A percentile compares a stretch with the other conserved stretches of the same genome.
phyloP scores from a whole-genome alignment of 331 rosid species.

The Malus hybrid region DNA sequence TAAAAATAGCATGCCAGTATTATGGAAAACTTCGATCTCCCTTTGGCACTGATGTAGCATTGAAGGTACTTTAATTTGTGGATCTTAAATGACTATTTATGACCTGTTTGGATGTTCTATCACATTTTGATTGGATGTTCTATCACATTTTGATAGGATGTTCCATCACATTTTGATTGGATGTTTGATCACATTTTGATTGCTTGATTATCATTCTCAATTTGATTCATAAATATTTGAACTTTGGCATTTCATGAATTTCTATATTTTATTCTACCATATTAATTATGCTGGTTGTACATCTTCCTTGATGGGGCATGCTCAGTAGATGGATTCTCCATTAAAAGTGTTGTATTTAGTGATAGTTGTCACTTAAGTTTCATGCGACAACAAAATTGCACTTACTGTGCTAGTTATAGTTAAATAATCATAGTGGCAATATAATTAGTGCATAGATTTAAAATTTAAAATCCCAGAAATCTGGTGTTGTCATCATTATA shows the following conservation, averaged over 20 bases:
- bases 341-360: neutral
- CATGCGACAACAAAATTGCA: neutral
- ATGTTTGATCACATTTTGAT: neutral
- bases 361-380: neutral
- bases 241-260: neutral
- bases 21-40: conserved; percentile 33
- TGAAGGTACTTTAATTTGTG: conserved; percentile 13
- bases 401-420: neutral
- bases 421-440: neutral
- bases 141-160: neutral
- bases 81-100: neutral
- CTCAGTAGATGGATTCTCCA: neutral
- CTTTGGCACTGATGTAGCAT: conserved; percentile 19
- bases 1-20: conserved; percentile 16
- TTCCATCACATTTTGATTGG: too few species aligned
- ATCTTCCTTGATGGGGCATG: neutral
- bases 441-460: neutral
- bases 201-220: neutral
- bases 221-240: neutral
- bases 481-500: neutral
- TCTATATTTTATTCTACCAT: neutral
- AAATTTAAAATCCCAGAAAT: neutral
- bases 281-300: neutral
- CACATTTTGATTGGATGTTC: neutral
- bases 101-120: neutral